Conservation (phyloP, 2,329 filamentous ascomycete species). For the Akanthomyces dipterigenus region DNA sequence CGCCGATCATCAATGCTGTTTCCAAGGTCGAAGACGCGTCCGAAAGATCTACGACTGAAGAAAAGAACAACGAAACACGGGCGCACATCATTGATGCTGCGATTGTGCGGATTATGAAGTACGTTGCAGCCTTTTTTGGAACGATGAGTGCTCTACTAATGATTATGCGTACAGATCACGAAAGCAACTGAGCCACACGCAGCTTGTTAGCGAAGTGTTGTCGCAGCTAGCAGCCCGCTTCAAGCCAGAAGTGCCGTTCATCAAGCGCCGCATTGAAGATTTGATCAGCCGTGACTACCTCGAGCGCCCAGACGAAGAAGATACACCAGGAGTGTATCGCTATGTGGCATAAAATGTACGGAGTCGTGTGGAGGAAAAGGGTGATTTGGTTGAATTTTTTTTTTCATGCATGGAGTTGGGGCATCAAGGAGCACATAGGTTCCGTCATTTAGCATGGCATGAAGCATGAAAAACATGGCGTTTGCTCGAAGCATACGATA, state of each 20-base stretch:
- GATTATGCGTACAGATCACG: slow-evolving; percentile 50
- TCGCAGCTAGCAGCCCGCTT: slow-evolving; percentile 63
- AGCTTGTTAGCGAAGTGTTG: slow-evolving; percentile 66
- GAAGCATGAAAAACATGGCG: background rate
- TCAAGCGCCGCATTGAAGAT: slow-evolving; percentile 76
- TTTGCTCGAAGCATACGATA: background rate
- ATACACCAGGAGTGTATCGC: slow-evolving; percentile 57
- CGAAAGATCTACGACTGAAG: slow-evolving; percentile 64
- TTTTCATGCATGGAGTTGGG: slow-evolving; percentile 4
- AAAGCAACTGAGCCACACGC: slow-evolving; percentile 62
- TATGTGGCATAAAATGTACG: slow-evolving; percentile 55
- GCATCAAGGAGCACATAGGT: background rate
- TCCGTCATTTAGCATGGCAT: background rate
- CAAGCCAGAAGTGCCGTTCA: slow-evolving; percentile 67
- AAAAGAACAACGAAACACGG: slow-evolving; percentile 67
- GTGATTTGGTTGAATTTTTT: background rate
- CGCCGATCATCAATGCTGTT: slow-evolving; percentile 71
- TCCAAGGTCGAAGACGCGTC: slow-evolving; percentile 77
- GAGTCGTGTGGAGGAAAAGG: background rate
- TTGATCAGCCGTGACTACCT: slow-evolving; percentile 72
- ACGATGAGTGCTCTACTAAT: slow-evolving; percentile 21
- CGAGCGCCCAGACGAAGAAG: slow-evolving; percentile 61
- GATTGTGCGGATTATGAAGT: slow-evolving; percentile 82
- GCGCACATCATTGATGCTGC: slow-evolving; percentile 68
- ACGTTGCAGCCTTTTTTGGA: slow-evolving; percentile 30